Base-by-base conservation (phyloP, 352 stramenopile genomes). In the Phytophthora cactorum region DNA sequence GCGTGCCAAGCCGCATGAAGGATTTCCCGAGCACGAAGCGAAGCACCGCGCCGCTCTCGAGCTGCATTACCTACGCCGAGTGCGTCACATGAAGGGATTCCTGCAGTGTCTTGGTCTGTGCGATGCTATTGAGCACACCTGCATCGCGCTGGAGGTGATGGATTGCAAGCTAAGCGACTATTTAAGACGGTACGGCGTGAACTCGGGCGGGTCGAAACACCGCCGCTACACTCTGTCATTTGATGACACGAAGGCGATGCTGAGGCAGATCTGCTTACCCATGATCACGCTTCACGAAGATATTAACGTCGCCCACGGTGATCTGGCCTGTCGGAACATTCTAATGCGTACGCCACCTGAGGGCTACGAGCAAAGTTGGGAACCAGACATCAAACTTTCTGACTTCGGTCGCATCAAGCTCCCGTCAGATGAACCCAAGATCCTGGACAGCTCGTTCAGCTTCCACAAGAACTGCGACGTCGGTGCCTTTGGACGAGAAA, bases 121-220 rank as follows among this genome's bases (percentile, higher is more conserved):
- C 52, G 87, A 95, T 55, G 87, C 69, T 34, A 93, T 95, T 41
- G 84, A 93, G 36, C 87, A 95, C 56, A 95, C 87, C 10, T 95
- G 87, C 56, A 95, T 95, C 34, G 87, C 87, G 1, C 66, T 95
- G 6, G 87, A 95, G 59, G 87, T 95, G n/a, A 91, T 95, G 85
- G 86, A 95, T 58, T 93, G 87, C 69, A 95, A 95, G 57, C 74
- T 95, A 11, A 95, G 87, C 58, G 87, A 95, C 63, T 95, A 95
- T 66, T 72, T 93, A 70, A 73, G 87, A 52, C 70, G 81, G 32
- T 91, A 93, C 52, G 85, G 86, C 5, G 74, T 74, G 17, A 79
- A 75, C 57, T 77, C 56, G 10, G 70, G 65, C 3, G 62, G 68
- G 3, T 80, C 75, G 2, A 79, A 73, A 17, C 81, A 87, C 43